Evolutionary conservation across 345 rosid genomes (phyloP), one percentile per base, ranked within the genome.

Genomic region (Ceriops tagal): DNA sequence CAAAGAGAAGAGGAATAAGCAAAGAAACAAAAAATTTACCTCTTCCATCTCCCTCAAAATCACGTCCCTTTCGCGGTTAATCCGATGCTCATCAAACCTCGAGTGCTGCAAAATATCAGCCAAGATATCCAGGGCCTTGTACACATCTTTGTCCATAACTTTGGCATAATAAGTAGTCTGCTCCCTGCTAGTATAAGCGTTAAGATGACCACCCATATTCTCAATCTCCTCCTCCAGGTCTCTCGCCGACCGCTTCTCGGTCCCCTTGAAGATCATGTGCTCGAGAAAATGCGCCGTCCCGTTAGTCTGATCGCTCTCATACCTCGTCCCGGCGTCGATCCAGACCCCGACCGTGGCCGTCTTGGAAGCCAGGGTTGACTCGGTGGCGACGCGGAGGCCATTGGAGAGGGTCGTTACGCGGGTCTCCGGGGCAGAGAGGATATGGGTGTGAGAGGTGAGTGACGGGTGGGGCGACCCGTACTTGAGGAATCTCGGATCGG

Each of bases 211-310:
- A 1, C 99, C 99, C 84, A 92, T 90, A 63, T 90, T 85, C 85
- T 96, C 99, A 43, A 96, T 86, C 82, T 96, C 98, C 79, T 90
- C 99, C 76, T 90, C 99, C 73, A 89, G 53, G 1, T 78, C 74
- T 62, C 87, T 75, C 35, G 88, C 90, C 0, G 76, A 62, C 53
- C 99, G 82, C 72, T 71, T 88, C 71, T 78, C 86, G 7, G 99
- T 92, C 30, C 99, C 98, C 80, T 96, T 92, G 58, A 96, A 96
- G 9, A 96, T 92, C 98, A 96, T 89, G 78, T 90, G 99, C 87
- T 96, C 99, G 77, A 96, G 71, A 62, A 96, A 96, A 69, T 92
- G 99, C 19, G 98, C 96, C 1, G 98, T 90, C 1, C 99, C 99
- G 16, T 92, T 96, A 5, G 91, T 87, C 72, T 84, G 87, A 0